Evolutionary conservation across 2,329 filamentous ascomycete genomes (phyloP), one percentile per base, ranked within the genome.

Genomic region (Colletotrichum caudatum): DNA sequence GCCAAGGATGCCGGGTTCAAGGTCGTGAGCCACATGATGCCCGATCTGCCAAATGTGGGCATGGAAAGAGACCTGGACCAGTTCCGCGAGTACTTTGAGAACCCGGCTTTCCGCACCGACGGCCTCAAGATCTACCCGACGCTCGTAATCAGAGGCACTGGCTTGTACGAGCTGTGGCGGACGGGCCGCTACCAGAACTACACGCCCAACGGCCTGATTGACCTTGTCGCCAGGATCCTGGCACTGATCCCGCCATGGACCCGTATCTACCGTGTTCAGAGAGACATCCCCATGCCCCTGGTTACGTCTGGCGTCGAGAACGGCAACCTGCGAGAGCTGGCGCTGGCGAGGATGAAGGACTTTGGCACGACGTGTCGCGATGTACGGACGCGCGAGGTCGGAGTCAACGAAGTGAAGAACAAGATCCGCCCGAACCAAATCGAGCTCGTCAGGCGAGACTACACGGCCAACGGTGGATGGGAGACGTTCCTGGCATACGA

Each of bases 11-110:
- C 97, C 7, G 96, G 96, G 0, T 99, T 97, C 88, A 99, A 99
- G 82, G 96, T 99, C 0, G 96, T 99, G 74, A 97, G 94, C 75
- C 96, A 99, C 83, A 99, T 99, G 96, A 99, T 99, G 96, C 96
- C 96, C 1, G 96, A 99, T 80, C 84, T 99, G 59, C 96, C 96
- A 4, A 99, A 99, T 77, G 96, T 99, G 2, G 96, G 96, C 68
- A 97, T 98, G 93, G 97, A 99, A 83, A 92, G 96, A 77, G 96
- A 99, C 79, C 86, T 99, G 54, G 95, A 97, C 78, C 96, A 99
- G 77, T 99, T 99, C 82, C 89, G 94, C 74, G 97, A 99, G 80
- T 99, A 99, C 81, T 99, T 99, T 77, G 94, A 97, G 79, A 98
- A 94, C 80, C 96, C 96, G 0, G 94, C 91, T 53, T 99, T 99